Evolutionary conservation across 2,329 filamentous ascomycete species (phyloP).

Genomic region (Aureobasidium melanogenum): DNA sequence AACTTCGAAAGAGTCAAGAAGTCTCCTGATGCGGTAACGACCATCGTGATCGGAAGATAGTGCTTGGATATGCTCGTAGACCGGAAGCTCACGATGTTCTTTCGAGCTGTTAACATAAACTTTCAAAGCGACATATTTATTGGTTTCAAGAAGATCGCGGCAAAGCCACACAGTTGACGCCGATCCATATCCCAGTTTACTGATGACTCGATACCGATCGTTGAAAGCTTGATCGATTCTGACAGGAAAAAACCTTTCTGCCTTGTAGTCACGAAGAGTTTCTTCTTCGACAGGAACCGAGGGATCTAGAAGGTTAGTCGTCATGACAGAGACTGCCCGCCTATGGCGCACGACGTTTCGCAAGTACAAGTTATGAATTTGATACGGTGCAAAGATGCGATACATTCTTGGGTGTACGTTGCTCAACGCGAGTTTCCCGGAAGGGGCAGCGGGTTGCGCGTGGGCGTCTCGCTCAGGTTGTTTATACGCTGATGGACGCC

Average conservation of each 20-base stretch:
- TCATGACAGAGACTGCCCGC: not conserved
- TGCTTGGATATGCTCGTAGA: constrained; percentile 24
- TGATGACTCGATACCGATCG: constrained; percentile 29
- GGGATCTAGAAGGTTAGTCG: not conserved
- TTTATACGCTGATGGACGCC: not conserved
- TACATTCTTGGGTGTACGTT: not conserved
- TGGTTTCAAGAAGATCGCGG: constrained; percentile 25
- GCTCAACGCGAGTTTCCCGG: not conserved
- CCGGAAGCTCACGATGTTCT: constrained; percentile 23
- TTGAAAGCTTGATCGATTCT: constrained; percentile 27
- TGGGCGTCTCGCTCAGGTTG: not conserved
- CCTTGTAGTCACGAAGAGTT: constrained; percentile 18
- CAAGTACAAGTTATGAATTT: not conserved
- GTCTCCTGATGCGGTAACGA: constrained; percentile 23
- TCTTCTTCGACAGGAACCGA: constrained; percentile 21
- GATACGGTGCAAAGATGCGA: not conserved
- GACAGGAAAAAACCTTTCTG: constrained; percentile 30
- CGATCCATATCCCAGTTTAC: constrained; percentile 36
- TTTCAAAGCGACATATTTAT: constrained; percentile 27
- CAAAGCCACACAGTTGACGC: constrained; percentile 37
- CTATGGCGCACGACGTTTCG: not conserved
- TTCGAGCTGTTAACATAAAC: constrained; percentile 25
- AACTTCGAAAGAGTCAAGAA: constrained; percentile 29
- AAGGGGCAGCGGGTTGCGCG: not conserved
- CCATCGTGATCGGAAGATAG: constrained; percentile 22